These are phyloP conservation scores for Hypholoma fasciculare DNA, from an alignment of 768 basidiomycete genomes.

Conservation along the genomic window DNA sequence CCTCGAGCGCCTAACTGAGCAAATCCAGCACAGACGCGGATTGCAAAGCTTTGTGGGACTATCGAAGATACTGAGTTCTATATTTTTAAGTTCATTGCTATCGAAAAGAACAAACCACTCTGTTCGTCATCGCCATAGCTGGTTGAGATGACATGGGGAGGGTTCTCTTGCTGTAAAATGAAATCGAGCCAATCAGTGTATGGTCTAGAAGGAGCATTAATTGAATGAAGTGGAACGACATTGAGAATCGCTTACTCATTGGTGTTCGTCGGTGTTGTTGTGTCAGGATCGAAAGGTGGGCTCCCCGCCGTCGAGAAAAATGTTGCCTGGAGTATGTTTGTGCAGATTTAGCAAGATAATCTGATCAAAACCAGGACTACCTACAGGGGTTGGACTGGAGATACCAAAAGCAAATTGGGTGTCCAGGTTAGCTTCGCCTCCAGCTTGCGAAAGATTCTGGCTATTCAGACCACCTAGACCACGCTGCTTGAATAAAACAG, in stretches of 20 bases:
- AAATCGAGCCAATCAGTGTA: conserved; percentile 54
- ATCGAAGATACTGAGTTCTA: background rate
- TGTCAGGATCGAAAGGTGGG: conserved; percentile 55
- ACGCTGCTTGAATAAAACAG: background rate
- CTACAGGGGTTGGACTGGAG: conserved; percentile 34
- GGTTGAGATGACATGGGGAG: conserved; percentile 61
- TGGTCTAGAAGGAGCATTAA: conserved; percentile 14
- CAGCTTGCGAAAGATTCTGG: conserved; percentile 55
- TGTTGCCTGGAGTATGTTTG: conserved; percentile 31
- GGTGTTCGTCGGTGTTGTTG: conserved; percentile 30
- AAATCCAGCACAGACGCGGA: conserved; percentile 46
- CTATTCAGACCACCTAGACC: conserved; percentile 57
- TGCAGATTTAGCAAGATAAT: background rate
- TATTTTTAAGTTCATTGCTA: background rate
- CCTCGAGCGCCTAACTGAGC: conserved; percentile 68
- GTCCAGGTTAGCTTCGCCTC: conserved; percentile 67
- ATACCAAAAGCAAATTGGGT: conserved; percentile 68
- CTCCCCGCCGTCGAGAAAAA: conserved; percentile 61
- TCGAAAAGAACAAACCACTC: conserved; percentile 48
- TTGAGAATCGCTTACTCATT: conserved; percentile 28
- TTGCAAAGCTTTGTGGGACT: conserved; percentile 5
- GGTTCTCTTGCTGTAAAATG: conserved; percentile 37
- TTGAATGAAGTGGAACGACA: no score
- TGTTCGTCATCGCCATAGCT: conserved; percentile 71
- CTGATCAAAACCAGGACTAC: conserved; percentile 36